Evolutionary conservation across 1,284 basidiomycete genomes (phyloP).

Genomic region (Leccinum olivaceoglutinosum): DNA sequence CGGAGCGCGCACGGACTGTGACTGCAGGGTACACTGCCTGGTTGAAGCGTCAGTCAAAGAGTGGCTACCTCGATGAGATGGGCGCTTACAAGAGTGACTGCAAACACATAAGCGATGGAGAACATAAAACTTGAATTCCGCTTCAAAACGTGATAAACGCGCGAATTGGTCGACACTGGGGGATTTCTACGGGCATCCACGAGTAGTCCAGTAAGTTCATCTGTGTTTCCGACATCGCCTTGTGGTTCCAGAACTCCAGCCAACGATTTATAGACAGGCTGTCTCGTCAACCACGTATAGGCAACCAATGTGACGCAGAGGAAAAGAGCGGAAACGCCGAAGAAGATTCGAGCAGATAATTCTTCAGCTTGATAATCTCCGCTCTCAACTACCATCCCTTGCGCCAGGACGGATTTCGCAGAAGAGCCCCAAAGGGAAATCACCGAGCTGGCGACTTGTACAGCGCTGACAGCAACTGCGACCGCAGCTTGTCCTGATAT

Average conservation of each 20-base stretch:
- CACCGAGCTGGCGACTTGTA: constrained; percentile 63
- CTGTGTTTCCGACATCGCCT: constrained; percentile 21
- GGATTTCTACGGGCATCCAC: constrained; percentile 24
- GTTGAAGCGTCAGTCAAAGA: constrained; percentile 4
- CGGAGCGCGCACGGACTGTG: constrained; percentile 69
- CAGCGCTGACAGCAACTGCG: constrained; percentile 64
- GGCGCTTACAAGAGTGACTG: constrained; percentile 69
- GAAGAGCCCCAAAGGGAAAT: constrained; percentile 47
- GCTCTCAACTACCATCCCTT: neutral
- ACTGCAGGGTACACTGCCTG: constrained; percentile 85
- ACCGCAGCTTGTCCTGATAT: constrained; percentile 77
- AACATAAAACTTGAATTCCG: constrained; percentile 67
- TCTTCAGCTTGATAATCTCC: constrained; percentile 48
- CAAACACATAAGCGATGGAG: constrained; percentile 71
- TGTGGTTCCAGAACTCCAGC: constrained; percentile 37
- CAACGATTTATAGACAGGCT: constrained; percentile 53
- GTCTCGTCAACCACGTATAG: constrained; percentile 50
- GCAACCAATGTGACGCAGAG: constrained; percentile 47
- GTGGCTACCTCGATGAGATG: neutral
- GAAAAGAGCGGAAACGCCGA: constrained; percentile 63
- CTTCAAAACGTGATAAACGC: constrained; percentile 53
- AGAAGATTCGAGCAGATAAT: constrained; percentile 65
- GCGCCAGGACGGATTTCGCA: constrained; percentile 13
- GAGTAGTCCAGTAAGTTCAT: constrained; percentile 33
- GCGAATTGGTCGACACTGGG: constrained; percentile 30